Evolutionary conservation across 2,329 filamentous ascomycete genomes (phyloP), one percentile per base, ranked within the genome.

Genomic region (Colletotrichum endophyticum): DNA sequence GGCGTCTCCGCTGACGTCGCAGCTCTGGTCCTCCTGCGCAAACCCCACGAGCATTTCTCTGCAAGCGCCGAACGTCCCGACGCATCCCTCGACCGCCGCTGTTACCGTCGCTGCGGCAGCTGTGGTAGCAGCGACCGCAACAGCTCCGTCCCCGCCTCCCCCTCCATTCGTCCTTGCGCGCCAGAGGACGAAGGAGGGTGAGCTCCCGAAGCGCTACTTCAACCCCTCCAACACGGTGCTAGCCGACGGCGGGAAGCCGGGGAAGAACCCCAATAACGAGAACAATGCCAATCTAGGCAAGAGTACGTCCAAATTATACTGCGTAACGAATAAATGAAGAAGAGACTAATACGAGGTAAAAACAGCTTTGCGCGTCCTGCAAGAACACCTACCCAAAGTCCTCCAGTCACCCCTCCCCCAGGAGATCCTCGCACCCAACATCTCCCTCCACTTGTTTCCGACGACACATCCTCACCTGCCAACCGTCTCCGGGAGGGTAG

Each of bases 391-490:
- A n/a, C 92, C 93, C 66, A 92, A 91, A 3, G 89, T 94, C 70
- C 89, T 94, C 27, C 91, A 94, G 80, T 90, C 91, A 1, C 93
- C 92, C 3, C 87, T 94, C 8, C 93, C 95, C 19, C 92, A 94
- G 80, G 93, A 95, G 76, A 91, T 98, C 78, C 92, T 98, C 78
- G 92, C 94, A 56, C 93, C 95, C 39, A 91, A 94, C 81, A 94
- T 95, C 84, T 91, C 91, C 11, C 91, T 94, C 57, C 91, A 93
- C 83, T 91, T 94, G 79, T 94, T 94, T 84, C 93, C 93, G 49
- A 92, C 92, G 32, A 97, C 95, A 1, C 95, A 98, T 81, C 95
- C 95, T 4, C 94, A 96, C 84, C 94, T 99, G 4, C 97, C 97
- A 39, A 94, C 93, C n/a, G 97, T 99, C 56, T 95, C 95, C 32